These are phyloP conservation scores for Cymodocea nodosa DNA, from an alignment of 116 monocot genomes.

Conservation along the genomic window DNA sequence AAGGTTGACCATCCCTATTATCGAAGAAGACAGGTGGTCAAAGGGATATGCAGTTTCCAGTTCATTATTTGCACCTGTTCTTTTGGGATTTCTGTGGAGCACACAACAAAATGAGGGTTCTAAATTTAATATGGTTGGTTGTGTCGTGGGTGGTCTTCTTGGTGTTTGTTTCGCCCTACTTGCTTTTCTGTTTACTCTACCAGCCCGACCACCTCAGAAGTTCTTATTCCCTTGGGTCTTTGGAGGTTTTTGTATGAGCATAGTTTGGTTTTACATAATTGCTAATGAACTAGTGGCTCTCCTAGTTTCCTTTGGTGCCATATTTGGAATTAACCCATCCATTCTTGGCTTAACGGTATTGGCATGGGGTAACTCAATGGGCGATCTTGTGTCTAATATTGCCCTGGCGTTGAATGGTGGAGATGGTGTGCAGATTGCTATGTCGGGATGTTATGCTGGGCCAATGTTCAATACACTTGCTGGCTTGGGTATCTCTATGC, in stretches of 20 bases:
- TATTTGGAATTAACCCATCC: slow-evolving; percentile 79
- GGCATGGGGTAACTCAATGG: slow-evolving; percentile 99
- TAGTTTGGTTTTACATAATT: slow-evolving; percentile 56
- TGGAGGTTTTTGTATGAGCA: slow-evolving; percentile 60
- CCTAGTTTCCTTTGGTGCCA: slow-evolving; percentile 41
- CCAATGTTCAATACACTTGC: slow-evolving; percentile 98
- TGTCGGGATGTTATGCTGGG: slow-evolving; percentile 99
- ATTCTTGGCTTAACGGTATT: slow-evolving; percentile 91
- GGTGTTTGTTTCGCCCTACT: slow-evolving; percentile 18
- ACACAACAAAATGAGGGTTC: slow-evolving; percentile 1
- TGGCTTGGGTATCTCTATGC: slow-evolving; percentile 79
- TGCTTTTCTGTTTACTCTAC: slow-evolving; percentile 26
- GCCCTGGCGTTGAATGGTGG: slow-evolving; percentile 80
- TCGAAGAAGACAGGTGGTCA: slow-evolving; percentile 83
- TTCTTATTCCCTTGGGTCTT: slow-evolving; percentile 57
- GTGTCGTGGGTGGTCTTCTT: slow-evolving; percentile 13
- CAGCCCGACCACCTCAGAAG: slow-evolving; percentile 27
- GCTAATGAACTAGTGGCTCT: slow-evolving; percentile 55
- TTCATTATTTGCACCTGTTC: slow-evolving; percentile 38
- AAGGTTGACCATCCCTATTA: slow-evolving; percentile 67
- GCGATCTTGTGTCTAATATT: slow-evolving; percentile 92
- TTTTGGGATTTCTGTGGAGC: slow-evolving; percentile 41
- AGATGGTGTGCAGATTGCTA: slow-evolving; percentile 91
- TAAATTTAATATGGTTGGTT: slow-evolving; percentile 9
- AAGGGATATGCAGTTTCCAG: slow-evolving; percentile 56